Percentiles rank a stretch among this genome's conserved stretches.
Conservation (phyloP, 495 filamentous ascomycete genomes). For the Neohortaea acidophila region DNA sequence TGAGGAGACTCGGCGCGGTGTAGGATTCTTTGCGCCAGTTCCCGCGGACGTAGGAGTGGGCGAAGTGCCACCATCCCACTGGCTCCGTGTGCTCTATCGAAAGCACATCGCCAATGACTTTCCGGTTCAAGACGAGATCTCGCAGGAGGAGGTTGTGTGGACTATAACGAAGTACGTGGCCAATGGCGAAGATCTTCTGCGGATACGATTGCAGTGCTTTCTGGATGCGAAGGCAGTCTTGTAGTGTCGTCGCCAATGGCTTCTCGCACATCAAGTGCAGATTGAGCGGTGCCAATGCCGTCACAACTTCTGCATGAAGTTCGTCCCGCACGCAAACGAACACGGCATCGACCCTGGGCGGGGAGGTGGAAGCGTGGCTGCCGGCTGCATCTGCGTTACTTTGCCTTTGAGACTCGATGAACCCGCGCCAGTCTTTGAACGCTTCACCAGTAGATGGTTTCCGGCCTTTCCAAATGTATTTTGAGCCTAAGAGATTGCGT, state of each 20-base stretch:
- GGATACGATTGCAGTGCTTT: slow-evolving; percentile 32
- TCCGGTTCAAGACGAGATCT: slow-evolving; percentile 55
- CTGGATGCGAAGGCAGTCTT: slow-evolving; percentile 62
- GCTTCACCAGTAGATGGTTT: slow-evolving; percentile 36
- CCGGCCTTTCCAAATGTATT: slow-evolving; percentile 49
- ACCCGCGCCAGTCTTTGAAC: slow-evolving; percentile 62
- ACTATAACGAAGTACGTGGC: slow-evolving; percentile 45
- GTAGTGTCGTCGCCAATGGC: slow-evolving; percentile 63
- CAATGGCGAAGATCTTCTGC: slow-evolving; percentile 60
- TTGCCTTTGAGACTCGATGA: slow-evolving; percentile 45
- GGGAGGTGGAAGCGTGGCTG: slow-evolving; percentile 1
- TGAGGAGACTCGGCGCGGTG: slow-evolving; percentile 64
- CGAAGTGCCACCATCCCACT: slow-evolving; percentile 92
- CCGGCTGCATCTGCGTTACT: slow-evolving; percentile 31
- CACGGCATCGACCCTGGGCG: slow-evolving; percentile 48
- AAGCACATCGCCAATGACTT: slow-evolving; percentile 68
- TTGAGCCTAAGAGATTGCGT: slow-evolving; percentile 47
- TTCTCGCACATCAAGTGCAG: slow-evolving; percentile 93
- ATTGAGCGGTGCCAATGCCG: slow-evolving; percentile 48
- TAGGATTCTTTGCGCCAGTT: slow-evolving; percentile 76
- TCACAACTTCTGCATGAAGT: slow-evolving; percentile 65
- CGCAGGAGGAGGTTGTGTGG: slow-evolving; percentile 80
- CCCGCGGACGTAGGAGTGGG: slow-evolving; percentile 82
- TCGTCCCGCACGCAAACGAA: slow-evolving; percentile 85
- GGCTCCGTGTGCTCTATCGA: slow-evolving; percentile 85